phyloP scores from a whole-genome alignment of 2,329 filamentous ascomycete species.

The Calonectria henricotiae region DNA sequence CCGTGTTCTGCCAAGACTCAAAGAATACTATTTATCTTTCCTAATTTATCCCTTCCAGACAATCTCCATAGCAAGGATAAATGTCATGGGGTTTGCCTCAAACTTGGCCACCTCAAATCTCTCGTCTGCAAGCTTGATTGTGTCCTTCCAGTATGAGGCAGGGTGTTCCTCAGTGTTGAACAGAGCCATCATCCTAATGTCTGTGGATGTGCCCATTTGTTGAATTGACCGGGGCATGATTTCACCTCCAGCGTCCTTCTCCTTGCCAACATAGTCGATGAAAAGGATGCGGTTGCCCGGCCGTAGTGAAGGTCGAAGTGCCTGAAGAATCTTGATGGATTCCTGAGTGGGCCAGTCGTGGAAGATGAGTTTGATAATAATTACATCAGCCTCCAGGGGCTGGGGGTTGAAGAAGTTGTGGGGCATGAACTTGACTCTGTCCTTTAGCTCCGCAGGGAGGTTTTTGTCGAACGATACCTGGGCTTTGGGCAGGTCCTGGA shows the following conservation, averaged over 20 bases:
- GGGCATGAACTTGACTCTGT: conserved; percentile 56
- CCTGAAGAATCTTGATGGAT: conserved; percentile 58
- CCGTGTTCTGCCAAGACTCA: neutral
- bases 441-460: conserved; percentile 49
- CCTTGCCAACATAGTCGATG: conserved; percentile 39
- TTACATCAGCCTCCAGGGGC: conserved; percentile 62
- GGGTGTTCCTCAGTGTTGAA: conserved; percentile 67
- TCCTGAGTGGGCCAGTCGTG: conserved; percentile 70
- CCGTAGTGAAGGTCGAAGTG: conserved; percentile 63
- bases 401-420: conserved; percentile 61
- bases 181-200: conserved; percentile 68
- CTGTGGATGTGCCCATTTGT: conserved; percentile 62
- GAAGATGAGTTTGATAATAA: conserved; percentile 69
- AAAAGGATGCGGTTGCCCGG: conserved; percentile 60
- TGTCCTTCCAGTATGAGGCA: conserved; percentile 63
- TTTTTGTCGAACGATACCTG: conserved; percentile 1
- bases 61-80: conserved; percentile 9
- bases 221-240: conserved; percentile 57
- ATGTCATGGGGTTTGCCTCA: conserved; percentile 15
- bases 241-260: conserved; percentile 12
- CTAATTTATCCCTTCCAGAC: neutral
- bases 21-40: neutral
- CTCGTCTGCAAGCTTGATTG: conserved; percentile 65
- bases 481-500: conserved; percentile 22
- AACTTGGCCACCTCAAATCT: conserved; percentile 2